Base-by-base conservation (phyloP, 2,329 filamentous ascomycete genomes). In the Trichothecium sympodiale region DNA sequence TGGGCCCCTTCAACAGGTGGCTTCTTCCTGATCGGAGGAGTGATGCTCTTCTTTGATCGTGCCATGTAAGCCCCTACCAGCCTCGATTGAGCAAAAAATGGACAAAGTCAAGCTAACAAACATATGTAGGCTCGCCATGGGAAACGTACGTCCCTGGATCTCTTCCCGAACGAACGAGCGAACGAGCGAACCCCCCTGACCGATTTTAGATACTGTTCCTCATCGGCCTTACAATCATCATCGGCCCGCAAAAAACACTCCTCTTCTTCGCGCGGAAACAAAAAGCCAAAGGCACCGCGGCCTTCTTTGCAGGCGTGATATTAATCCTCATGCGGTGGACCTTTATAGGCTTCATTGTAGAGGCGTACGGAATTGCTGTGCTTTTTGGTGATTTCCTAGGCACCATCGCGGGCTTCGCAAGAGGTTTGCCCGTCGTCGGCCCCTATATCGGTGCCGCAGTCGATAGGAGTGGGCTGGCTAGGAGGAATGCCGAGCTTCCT, bases 1-100 rank as follows among this genome's bases (percentile, higher is more conserved):
- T n/a, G 20, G 6, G 6, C 20, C 20, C 20, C 6, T 25, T 25
- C 6, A 41, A 34, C 56, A 94, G 89, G 89, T 59, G 86, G 83
- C 46, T 80, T 96, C 68, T 98, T 98, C 70, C 76, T 98, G 38
- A 74, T 95, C 55, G 84, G 86, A 54, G 91, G 91, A 41, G 85
- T 98, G 8, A 72, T 98, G 62, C 75, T 98, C 62, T 96, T 98
- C 67, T 98, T 98, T 66, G 91, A 98, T 63, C 78, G 91, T 46
- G 85, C 91, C 52, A 88, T 96, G 85, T 89, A 67, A 53, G 79
- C 68, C 8, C 17, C 32, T 32, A 17, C 5, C 14, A 4, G 31
- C 23, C 35, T 32, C 41, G 10, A 34, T 35, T 6, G 17, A 17
- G 23, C 33, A 10, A 35, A 18, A 25, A 25, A 25, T 25, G 20